phyloP scores from a whole-genome alignment of 2,329 filamentous ascomycete genomes.

The Purpureocillium lavendulum region DNA sequence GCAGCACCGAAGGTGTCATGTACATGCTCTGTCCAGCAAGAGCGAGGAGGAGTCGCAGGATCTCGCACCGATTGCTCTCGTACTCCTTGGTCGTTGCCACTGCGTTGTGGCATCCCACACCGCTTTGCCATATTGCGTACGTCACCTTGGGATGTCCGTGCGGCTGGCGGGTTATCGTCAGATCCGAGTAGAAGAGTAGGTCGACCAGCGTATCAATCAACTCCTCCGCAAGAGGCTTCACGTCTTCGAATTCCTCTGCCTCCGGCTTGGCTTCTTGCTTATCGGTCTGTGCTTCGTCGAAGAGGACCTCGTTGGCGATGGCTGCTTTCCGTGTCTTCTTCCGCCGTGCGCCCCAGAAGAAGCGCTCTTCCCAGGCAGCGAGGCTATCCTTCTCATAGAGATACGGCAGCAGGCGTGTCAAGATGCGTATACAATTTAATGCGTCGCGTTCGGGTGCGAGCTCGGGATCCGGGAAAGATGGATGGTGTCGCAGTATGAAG shows the following conservation, averaged over 20 bases:
- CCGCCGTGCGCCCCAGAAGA: slow-evolving; percentile 78
- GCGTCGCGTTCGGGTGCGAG: slow-evolving; percentile 78
- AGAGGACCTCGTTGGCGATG: slow-evolving; percentile 68
- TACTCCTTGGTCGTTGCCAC: slow-evolving; percentile 84
- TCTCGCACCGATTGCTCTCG: slow-evolving; percentile 87
- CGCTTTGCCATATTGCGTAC: slow-evolving; percentile 96
- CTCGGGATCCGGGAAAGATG: slow-evolving; percentile 81
- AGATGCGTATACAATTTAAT: slow-evolving; percentile 88
- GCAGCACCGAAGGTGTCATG: slow-evolving; percentile 69
- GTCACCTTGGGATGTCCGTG: slow-evolving; percentile 71
- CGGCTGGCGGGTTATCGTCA: slow-evolving; percentile 70
- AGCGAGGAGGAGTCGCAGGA: slow-evolving; percentile 76
- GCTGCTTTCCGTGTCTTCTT: slow-evolving; percentile 61
- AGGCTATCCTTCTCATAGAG: slow-evolving; percentile 84
- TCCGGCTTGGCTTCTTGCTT: slow-evolving; percentile 36
- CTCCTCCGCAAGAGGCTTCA: slow-evolving; percentile 84
- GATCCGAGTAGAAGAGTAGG: slow-evolving; percentile 82
- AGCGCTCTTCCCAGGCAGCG: slow-evolving; percentile 77
- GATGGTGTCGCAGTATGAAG: slow-evolving; percentile 75
- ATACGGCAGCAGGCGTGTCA: slow-evolving; percentile 84
- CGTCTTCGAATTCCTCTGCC: slow-evolving; percentile 65
- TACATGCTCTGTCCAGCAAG: slow-evolving; percentile 91
- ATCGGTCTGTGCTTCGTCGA: slow-evolving; percentile 63
- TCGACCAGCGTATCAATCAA: slow-evolving; percentile 85
- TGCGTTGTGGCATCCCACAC: slow-evolving; percentile 87